Evolutionary conservation across 768 basidiomycete species (phyloP).

Genomic region (Mycena floridula): DNA sequence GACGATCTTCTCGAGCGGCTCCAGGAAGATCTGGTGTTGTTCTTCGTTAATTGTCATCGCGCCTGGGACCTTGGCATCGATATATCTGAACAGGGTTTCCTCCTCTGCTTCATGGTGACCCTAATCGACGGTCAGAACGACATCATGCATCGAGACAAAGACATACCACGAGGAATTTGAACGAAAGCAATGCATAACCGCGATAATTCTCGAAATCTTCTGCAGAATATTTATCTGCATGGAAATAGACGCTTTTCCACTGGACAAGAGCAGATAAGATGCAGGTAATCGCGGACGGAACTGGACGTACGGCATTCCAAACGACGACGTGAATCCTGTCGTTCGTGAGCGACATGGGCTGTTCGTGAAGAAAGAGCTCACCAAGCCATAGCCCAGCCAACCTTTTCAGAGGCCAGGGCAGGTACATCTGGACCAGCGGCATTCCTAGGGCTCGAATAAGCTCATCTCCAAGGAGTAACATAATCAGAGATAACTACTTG

Average conservation of each 20-base stretch:
- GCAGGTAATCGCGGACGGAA: not conserved
- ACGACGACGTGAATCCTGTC: conserved; percentile 7
- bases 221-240: conserved; percentile 8
- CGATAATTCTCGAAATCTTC: conserved; percentile 6
- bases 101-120: conserved; percentile 9
- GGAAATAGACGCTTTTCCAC: conserved; percentile 10
- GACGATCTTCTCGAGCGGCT: not conserved
- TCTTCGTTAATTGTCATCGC: conserved; percentile 7
- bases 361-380: not conserved
- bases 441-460: not conserved
- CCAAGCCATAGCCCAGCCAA: conserved; percentile 9
- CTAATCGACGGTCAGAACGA: not conserved
- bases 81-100: conserved; percentile 2
- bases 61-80: conserved; percentile 6
- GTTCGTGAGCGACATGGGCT: not conserved
- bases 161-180: conserved; percentile 3
- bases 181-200: conserved; percentile 5
- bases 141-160: not conserved
- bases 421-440: conserved; percentile 4
- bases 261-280: not conserved
- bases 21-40: conserved; percentile 7
- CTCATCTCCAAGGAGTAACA: not conserved
- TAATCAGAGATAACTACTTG: conserved; percentile 2
- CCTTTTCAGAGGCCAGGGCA: conserved; percentile 1
- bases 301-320: conserved; percentile 6